Evolutionary conservation across 2,329 filamentous ascomycete species (phyloP).

Genomic region (Didymella sp.): DNA sequence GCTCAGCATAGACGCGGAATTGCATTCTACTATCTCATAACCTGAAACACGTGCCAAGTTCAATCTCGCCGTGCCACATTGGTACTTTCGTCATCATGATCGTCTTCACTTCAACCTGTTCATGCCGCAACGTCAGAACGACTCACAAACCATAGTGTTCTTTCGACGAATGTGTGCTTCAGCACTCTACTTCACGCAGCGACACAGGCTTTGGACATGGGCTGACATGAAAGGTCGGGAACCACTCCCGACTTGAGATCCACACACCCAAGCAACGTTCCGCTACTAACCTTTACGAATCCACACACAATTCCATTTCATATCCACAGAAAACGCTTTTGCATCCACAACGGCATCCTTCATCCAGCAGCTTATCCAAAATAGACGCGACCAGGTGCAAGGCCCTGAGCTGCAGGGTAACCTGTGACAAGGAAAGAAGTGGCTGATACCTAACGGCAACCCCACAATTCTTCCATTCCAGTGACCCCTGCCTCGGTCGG

Average conservation of each 20-base stretch:
- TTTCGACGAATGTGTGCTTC: background rate
- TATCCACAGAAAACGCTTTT: constrained; percentile 2
- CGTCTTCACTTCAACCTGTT: background rate
- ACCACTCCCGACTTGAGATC: background rate
- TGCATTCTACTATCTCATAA: constrained; percentile 12
- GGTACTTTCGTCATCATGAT: background rate
- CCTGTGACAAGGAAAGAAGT: background rate
- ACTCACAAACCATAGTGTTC: background rate
- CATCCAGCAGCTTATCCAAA: constrained; percentile 1
- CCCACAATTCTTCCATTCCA: constrained; percentile 11
- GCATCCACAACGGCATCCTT: background rate
- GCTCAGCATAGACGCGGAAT: constrained; percentile 9
- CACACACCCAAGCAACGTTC: constrained; percentile 1
- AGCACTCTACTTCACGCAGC: constrained; percentile 6
- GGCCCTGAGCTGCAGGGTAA: constrained; percentile 6
- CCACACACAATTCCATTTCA: constrained; percentile 2
- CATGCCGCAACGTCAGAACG: background rate
- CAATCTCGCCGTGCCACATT: background rate
- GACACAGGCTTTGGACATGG: background rate
- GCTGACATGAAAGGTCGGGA: constrained; percentile 6
- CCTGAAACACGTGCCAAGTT: constrained; percentile 1
- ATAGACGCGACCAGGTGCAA: constrained; percentile 1
- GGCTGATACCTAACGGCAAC: background rate
- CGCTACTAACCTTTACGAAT: constrained; percentile 6
- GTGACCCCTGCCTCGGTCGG: background rate